These are phyloP conservation scores for Vairimorpha necatrix DNA, from an alignment of 371 early-diverging fungal species.

Conservation along the genomic window DNA sequence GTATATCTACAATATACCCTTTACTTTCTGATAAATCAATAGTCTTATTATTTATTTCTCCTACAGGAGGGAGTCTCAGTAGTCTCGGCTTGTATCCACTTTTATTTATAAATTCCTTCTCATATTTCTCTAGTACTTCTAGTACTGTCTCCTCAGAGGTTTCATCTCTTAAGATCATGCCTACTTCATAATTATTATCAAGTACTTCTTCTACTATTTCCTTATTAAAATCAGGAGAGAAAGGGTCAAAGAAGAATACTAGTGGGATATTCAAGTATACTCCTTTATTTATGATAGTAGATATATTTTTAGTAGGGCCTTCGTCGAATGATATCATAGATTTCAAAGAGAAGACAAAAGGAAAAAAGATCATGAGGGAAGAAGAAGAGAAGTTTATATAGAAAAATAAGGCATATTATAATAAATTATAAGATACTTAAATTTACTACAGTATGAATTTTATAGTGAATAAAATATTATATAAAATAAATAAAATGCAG, in stretches of 20 bases:
- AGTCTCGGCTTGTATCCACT: conserved; percentile 8
- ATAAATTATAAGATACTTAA: no score
- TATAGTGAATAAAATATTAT: no score
- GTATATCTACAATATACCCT: background rate
- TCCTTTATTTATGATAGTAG: background rate
- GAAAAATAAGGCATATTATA: no score
- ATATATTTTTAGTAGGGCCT: conserved; percentile 27
- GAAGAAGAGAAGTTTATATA: no score
- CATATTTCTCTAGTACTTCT: background rate
- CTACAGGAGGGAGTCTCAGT: background rate
- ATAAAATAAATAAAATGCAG: no score
- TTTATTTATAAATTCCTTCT: background rate
- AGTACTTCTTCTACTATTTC: background rate
- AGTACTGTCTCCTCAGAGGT: background rate
- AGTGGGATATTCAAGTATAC: background rate
- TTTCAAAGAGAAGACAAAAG: background rate
- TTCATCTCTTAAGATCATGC: conserved; percentile 8
- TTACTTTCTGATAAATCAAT: background rate
- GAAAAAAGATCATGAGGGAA: no score
- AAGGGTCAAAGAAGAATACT: conserved; percentile 26
- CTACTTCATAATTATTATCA: conserved; percentile 13
- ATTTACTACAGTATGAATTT: no score
- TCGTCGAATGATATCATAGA: conserved; percentile 29
- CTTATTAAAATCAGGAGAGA: background rate
- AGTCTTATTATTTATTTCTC: background rate